Percentiles rank a stretch among this genome's conserved stretches.
These are phyloP conservation scores for Phyllosticta capitalensis DNA, from an alignment of 2,329 filamentous ascomycete genomes.

Conservation along the genomic window DNA sequence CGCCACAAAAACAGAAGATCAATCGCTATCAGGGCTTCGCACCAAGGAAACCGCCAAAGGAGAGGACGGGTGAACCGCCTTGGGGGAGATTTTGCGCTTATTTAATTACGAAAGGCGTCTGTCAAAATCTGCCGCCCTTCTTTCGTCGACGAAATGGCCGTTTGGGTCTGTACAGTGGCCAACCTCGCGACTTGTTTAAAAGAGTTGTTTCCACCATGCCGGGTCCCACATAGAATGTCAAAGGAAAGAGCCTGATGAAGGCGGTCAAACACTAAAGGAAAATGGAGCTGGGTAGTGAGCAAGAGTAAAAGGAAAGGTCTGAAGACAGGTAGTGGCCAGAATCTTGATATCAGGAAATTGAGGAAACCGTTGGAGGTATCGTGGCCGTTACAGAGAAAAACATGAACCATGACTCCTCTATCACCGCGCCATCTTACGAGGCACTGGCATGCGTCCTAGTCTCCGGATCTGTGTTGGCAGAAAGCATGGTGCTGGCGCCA, in stretches of 20 bases:
- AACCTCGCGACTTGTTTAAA: not conserved
- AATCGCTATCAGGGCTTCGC: not conserved
- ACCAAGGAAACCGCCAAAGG: not conserved
- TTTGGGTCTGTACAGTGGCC: not conserved
- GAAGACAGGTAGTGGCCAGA: conserved; percentile 1
- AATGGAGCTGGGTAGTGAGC: conserved; percentile 1
- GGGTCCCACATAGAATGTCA: not conserved
- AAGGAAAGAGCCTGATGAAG: not conserved
- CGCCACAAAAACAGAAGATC: not conserved
- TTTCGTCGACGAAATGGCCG: not conserved
- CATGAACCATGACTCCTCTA: conserved; percentile 2
- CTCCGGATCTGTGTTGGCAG: conserved; percentile 3
- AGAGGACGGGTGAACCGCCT: not conserved
- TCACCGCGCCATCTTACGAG: conserved; percentile 1
- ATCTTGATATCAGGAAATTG: conserved; percentile 11
- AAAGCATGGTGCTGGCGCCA: conserved; percentile 5
- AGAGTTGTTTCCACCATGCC: not conserved
- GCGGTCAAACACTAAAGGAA: conserved; percentile 2
- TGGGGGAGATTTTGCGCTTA: not conserved
- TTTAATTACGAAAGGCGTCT: not conserved
- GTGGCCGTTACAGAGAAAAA: conserved; percentile 8
- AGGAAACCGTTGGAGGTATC: conserved; percentile 7
- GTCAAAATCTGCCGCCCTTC: not conserved
- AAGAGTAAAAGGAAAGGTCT: conserved; percentile 2
- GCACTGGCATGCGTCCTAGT: conserved; percentile 1